Percentiles rank a stretch among this genome's conserved stretches.
Conservation (phyloP, 768 basidiomycete species). For the Rossbeevera mucosa region DNA sequence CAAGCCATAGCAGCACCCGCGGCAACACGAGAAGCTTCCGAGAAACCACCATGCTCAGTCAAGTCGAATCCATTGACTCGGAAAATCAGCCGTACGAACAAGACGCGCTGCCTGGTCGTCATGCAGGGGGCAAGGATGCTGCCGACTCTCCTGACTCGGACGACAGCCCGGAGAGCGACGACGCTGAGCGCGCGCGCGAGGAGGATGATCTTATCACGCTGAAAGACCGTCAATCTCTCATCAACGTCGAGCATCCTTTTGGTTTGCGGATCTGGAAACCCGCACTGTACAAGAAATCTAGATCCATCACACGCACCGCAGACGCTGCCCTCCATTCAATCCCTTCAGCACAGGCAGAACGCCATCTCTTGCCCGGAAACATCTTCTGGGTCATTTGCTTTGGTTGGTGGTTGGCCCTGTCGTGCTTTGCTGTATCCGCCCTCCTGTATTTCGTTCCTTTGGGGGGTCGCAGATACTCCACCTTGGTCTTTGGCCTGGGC, state of each 20-base stretch:
- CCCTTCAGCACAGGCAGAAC: conserved; percentile 89
- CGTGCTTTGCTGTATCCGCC: conserved; percentile 63
- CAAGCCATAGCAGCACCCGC: conserved; percentile 57
- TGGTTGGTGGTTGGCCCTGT: conserved; percentile 87
- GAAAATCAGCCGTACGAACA: conserved; percentile 36
- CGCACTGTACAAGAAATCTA: conserved; percentile 95
- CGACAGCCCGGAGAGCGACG: conserved; percentile 37
- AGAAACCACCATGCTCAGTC: conserved; percentile 44
- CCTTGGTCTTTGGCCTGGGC: conserved; percentile 85
- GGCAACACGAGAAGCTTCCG: conserved; percentile 41
- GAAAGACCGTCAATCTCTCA: conserved; percentile 93
- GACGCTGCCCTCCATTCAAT: conserved; percentile 90
- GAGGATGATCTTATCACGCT: conserved; percentile 90
- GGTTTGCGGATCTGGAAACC: conserved; percentile 99
- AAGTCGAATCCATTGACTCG: conserved; percentile 46
- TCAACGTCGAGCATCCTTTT: conserved; percentile 98
- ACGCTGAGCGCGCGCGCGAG: conserved; percentile 18
- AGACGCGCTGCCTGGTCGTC: conserved; percentile 21
- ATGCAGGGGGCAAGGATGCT: conserved; percentile 38
- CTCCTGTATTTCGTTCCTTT: conserved; percentile 70
- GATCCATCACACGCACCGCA: conserved; percentile 93
- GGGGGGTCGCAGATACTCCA: conserved; percentile 80
- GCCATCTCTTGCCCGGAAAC: conserved; percentile 91
- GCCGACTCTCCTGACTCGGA: conserved; percentile 40
- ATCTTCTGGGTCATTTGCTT: conserved; percentile 87